These are phyloP conservation scores for Cladosporium velox DNA, from an alignment of 2,329 filamentous ascomycete genomes.

Conservation along the genomic window DNA sequence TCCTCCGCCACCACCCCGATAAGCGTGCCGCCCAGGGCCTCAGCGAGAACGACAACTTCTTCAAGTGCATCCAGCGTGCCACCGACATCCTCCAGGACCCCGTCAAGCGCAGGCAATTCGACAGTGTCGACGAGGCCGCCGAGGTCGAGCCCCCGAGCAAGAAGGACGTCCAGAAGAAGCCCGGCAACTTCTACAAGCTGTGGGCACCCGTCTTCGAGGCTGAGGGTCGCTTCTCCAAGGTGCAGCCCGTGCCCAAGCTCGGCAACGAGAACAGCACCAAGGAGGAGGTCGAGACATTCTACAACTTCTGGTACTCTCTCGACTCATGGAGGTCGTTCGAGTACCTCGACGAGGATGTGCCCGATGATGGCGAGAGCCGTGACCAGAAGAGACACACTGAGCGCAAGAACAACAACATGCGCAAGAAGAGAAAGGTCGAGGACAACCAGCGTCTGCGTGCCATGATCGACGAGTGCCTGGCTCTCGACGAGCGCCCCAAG, in stretches of 20 bases:
- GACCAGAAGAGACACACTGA: conserved; percentile 98
- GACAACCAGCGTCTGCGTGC: conserved; percentile 89
- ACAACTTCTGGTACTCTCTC: conserved; percentile 99
- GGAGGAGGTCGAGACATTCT: conserved; percentile 91
- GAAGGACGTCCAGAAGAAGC: conserved; percentile 72
- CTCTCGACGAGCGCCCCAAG: conserved; percentile 93
- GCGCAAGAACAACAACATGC: conserved; percentile 95
- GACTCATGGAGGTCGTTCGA: conserved; percentile 98
- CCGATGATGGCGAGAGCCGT: conserved; percentile 97
- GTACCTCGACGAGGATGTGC: conserved; percentile 98
- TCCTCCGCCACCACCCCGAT: conserved; percentile 96
- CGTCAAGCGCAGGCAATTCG: conserved; percentile 88
- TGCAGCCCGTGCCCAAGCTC: conserved; percentile 81
- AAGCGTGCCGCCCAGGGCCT: conserved; percentile 93
- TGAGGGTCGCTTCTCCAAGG: conserved; percentile 90
- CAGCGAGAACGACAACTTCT: conserved; percentile 94
- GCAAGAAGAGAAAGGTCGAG: conserved; percentile 99
- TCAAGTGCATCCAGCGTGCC: conserved; percentile 99
- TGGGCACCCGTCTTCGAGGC: conserved; percentile 89
- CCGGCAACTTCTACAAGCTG: conserved; percentile 91
- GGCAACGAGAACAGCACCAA: conserved; percentile 81
- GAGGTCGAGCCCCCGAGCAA: conserved; percentile 90
- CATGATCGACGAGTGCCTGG: conserved; percentile 82
- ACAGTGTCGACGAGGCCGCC: conserved; percentile 92
- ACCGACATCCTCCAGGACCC: conserved; percentile 92